Evolutionary conservation across 2,329 filamentous ascomycete genomes (phyloP).

Genomic region (Hortaea werneckii): DNA sequence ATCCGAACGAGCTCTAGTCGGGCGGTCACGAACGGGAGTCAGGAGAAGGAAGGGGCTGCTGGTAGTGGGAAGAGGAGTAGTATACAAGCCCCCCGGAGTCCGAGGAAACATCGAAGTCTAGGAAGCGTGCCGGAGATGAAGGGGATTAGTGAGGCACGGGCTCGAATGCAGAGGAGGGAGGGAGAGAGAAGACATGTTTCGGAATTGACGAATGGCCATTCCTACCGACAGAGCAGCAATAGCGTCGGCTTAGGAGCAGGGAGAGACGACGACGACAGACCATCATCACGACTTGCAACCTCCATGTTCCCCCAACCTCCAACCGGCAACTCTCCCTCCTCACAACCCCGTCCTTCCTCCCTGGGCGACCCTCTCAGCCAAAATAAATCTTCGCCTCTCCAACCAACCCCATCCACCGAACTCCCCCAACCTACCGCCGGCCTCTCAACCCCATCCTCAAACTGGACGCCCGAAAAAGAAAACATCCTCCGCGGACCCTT

Average conservation of each 20-base stretch:
- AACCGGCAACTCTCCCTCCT: not conserved
- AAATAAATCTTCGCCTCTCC: not conserved
- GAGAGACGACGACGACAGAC: not conserved
- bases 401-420: slow-evolving; percentile 3
- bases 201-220: not conserved
- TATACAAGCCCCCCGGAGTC: slow-evolving; percentile 6
- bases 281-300: no score
- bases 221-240: not conserved
- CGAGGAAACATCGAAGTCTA: slow-evolving; percentile 16
- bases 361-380: not conserved
- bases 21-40: slow-evolving; percentile 27
- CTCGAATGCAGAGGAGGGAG: not conserved
- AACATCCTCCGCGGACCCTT: slow-evolving; percentile 67
- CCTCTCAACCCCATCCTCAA: not conserved
- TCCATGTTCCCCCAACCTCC: slow-evolving; percentile 2
- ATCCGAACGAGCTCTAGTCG: slow-evolving; percentile 61
- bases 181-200: not conserved
- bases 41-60: not conserved
- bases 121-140: slow-evolving; percentile 13
- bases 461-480: slow-evolving; percentile 68
- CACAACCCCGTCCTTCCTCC: not conserved
- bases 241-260: not conserved
- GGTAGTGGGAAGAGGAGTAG: not conserved
- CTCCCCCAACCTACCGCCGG: slow-evolving; percentile 6
- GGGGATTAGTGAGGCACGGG: not conserved